Base-by-base conservation (phyloP, 2,329 filamentous ascomycete species). In the Pseudogymnoascus sp. region DNA sequence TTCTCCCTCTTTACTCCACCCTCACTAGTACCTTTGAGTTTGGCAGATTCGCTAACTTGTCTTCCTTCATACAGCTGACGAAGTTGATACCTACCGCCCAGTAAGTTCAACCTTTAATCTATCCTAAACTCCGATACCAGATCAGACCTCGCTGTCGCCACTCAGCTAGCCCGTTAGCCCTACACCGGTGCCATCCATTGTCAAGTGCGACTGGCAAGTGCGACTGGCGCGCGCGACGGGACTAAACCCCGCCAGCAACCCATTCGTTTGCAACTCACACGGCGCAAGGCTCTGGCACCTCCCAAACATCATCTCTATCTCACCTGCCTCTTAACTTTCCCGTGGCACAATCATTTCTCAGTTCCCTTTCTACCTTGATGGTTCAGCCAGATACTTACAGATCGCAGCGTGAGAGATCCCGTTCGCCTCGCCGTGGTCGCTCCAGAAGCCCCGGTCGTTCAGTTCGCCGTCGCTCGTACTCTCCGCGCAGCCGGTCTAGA, bases 401-500 rank as follows among this genome's bases (percentile, higher is more conserved):
- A 63, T 69, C 65, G 68, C 81, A 93, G 90, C 90, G 90, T 77
- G 91, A 95, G 85, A 89, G 87, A 80, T 88, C 86, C 77, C 86
- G 88, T 75, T 91, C 88, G 69, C 87, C 88, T 73, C 87, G 88
- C 74, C 86, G 89, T 77, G 84, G 85, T 75, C 87, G 91, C 77
- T 95, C 92, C 72, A 89, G 91, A 78, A 95, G 91, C 79, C 90
- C 89, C 70, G 84, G 86, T 73, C 86, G 82, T 66, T 80, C 81
- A 66, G 78, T 84, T 72, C 85, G 83, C 72, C 88, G 89, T 72
- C 87, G 89, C 69, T 92, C 89, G 60, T 92, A 89, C 74, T 91
- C 89, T 64, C 88, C 88, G 66, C 87, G 88, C 72, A 90, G 86
- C 79, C 87, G 89, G 75, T 92, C 89, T 75, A 84, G 85, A 71